phyloP scores from a whole-genome alignment of 768 basidiomycete genomes.

The Dentipellis fragilis region DNA sequence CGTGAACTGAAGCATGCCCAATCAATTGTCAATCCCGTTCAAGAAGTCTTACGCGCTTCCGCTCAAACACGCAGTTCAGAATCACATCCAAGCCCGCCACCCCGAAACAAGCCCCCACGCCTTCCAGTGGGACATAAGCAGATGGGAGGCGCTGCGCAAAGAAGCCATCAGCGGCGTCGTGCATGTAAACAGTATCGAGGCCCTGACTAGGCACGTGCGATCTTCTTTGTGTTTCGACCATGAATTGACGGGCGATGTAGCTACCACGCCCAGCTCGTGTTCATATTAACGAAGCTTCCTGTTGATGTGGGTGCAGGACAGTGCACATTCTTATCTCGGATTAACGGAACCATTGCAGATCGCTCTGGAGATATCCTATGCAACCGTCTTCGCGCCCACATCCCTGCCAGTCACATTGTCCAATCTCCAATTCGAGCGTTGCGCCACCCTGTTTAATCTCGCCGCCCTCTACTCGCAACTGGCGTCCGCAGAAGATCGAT shows the following conservation, averaged over 20 bases:
- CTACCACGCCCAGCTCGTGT: conserved; percentile 86
- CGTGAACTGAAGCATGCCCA: conserved; percentile 43
- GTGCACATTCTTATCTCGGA: conserved; percentile 1
- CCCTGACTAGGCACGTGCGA: conserved; percentile 45
- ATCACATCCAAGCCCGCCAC: conserved; percentile 55
- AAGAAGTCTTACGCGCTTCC: conserved; percentile 55
- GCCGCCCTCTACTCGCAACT: conserved; percentile 80
- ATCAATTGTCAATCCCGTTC: conserved; percentile 65
- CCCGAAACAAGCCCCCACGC: conserved; percentile 74
- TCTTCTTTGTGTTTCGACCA: background rate
- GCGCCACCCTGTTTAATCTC: conserved; percentile 74
- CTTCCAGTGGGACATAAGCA: conserved; percentile 66
- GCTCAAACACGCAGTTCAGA: conserved; percentile 44
- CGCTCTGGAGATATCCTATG: conserved; percentile 61
- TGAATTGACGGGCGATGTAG: conserved; percentile 29
- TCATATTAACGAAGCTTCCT: conserved; percentile 78
- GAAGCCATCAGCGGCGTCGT: conserved; percentile 39
- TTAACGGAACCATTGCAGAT: conserved; percentile 35
- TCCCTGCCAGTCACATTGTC: conserved; percentile 50
- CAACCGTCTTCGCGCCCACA: conserved; percentile 54
- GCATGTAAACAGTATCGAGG: conserved; percentile 45
- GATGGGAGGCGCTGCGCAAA: conserved; percentile 60
- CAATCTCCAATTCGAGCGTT: conserved; percentile 77
- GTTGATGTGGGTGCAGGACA: conserved; percentile 45
- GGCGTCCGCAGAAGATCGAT: conserved; percentile 61